Evolutionary conservation across 331 rosid species (phyloP), one percentile per base, ranked within the genome.

Genomic region (Cucumis variabilis): DNA sequence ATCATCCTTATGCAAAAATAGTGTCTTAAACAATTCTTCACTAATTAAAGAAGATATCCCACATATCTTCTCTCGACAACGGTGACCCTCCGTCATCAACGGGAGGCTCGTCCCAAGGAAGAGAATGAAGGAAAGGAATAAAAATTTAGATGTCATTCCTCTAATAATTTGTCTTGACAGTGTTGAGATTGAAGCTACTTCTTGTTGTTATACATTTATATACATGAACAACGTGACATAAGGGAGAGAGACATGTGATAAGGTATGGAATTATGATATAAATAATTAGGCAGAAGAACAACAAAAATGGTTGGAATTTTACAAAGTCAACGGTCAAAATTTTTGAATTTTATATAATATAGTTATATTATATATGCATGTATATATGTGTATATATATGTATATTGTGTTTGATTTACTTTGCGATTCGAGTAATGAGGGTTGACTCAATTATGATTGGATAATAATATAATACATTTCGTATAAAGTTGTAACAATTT

Each of bases 1-100:
- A 91, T 96, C 94, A 71, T 96, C 99, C 71, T 94, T 96, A 89
- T 96, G 99, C 1, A 95, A 89, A 90, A 96, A 96, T 11, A 95
- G 27, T 23, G 53, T 28, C 69, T 92, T 72, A 67, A 48, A 96
- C 21, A 92, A 91, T 12, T 87, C 66, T 85, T 90, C 75, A 46
- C 19, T 90, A 4, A 96, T 55, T 74, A 95, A 73, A 78, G 95
- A 87, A 83, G 97, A 88, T 63, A 95, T 30, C 19, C 91, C 7
- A 9, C 7, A 13, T 77, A 7, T 14, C 3, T 7, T 2, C 23
- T 4, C 79, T 73, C 86, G 30, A 0, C 17, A 60, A 27, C 30
- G 16, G 24, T 82, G 10, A 71, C 90, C 93, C 77, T 90, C 93
- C 0, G 82, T 85, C 68, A 23, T 63, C 41, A 55, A 77, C 33